Conservation (phyloP, 331 rosid species). For the Malus hybrid region DNA sequence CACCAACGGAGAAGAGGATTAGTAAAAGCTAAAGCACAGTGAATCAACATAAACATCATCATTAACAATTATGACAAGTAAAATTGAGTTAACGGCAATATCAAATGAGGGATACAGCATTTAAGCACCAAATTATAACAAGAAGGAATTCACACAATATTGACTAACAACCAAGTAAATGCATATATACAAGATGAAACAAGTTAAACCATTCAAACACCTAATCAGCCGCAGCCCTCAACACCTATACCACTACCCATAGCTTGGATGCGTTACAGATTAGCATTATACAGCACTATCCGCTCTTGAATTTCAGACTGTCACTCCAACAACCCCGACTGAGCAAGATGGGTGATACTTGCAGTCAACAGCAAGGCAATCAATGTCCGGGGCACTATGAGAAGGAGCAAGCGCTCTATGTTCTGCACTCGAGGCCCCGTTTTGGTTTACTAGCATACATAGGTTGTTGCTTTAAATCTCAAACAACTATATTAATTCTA, state of each 20-base stretch:
- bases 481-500: too few species aligned
- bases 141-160: not conserved
- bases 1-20: not conserved
- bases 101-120: not conserved
- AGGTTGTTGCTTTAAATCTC: too few species aligned
- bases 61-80: not conserved
- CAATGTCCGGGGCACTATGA: constrained; percentile 49
- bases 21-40: not conserved
- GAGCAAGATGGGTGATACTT: not conserved
- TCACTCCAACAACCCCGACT: not conserved
- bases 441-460: too few species aligned
- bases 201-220: not conserved
- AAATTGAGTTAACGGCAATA: not conserved
- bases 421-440: constrained; percentile 12
- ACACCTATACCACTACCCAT: not conserved
- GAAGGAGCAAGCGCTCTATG: constrained; percentile 46
- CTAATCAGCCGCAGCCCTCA: not conserved
- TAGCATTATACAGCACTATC: not conserved
- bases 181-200: not conserved
- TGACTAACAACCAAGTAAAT: not conserved
- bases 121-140: not conserved
- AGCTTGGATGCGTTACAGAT: not conserved
- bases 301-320: not conserved
- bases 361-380: constrained; percentile 20
- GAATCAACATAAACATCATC: not conserved